Percentiles rank a stretch among this genome's conserved stretches.
Conservation (phyloP, 2,329 filamentous ascomycete genomes). For the Cladophialophora carrionii region DNA sequence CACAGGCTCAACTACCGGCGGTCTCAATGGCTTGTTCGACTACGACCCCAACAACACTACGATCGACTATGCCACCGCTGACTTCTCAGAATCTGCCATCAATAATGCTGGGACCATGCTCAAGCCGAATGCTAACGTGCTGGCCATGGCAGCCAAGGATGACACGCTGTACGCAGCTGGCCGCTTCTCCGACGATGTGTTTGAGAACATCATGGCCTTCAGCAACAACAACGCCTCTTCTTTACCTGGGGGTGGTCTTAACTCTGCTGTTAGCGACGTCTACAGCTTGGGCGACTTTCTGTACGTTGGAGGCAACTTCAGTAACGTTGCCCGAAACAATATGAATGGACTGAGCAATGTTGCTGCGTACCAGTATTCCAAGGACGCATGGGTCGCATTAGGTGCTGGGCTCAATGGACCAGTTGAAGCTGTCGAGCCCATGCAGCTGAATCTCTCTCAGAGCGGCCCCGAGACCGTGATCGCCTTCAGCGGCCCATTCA, state of each 20-base stretch:
- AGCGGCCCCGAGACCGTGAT: conserved; percentile 71
- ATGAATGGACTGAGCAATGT: conserved; percentile 67
- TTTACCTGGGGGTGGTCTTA: conserved; percentile 72
- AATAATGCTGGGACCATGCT: conserved; percentile 75
- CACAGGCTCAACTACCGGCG: conserved; percentile 64
- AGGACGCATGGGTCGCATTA: conserved; percentile 73
- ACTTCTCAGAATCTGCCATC: conserved; percentile 73
- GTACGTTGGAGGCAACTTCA: conserved; percentile 86
- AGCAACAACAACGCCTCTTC: conserved; percentile 64
- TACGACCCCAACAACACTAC: conserved; percentile 70
- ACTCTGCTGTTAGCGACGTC: conserved; percentile 75
- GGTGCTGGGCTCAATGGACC: conserved; percentile 83
- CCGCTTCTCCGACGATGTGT: conserved; percentile 72
- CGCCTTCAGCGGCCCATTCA: conserved; percentile 79
- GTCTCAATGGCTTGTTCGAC: conserved; percentile 87
- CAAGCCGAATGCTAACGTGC: conserved; percentile 67
- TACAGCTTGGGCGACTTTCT: conserved; percentile 67
- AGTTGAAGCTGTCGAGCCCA: conserved; percentile 73
- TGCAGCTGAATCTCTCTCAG: conserved; percentile 76
- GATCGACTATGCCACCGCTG: conserved; percentile 49
- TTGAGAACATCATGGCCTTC: conserved; percentile 78
- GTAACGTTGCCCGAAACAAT: conserved; percentile 66
- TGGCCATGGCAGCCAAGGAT: conserved; percentile 66
- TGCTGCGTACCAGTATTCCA: conserved; percentile 71
- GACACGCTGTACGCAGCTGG: conserved; percentile 76